Percentiles rank a stretch among this genome's conserved stretches.
phyloP scores from a whole-genome alignment of 2,329 filamentous ascomycete genomes.

The Cordyceps pruinosa region DNA sequence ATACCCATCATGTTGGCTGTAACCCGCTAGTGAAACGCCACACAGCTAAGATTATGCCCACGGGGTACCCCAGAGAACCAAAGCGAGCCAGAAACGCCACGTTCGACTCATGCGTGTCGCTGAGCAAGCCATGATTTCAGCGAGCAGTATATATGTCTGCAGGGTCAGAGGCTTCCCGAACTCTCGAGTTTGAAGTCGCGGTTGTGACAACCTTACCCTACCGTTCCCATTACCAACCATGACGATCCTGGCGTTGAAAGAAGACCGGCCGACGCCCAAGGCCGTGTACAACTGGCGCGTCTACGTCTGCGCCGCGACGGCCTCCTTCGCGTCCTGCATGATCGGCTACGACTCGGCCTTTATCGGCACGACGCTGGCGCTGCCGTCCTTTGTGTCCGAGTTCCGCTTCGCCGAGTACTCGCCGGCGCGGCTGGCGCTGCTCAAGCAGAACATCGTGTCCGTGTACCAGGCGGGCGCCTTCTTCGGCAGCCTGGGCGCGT shows the following conservation, averaged over 20 bases:
- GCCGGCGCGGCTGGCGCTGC: constrained; percentile 42
- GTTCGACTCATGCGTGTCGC: not conserved
- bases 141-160: not conserved
- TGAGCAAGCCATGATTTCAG: not conserved
- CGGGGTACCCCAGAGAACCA: not conserved
- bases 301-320: constrained; percentile 46
- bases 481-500: constrained; percentile 68
- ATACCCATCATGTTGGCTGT: not conserved
- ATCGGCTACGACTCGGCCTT: constrained; percentile 66
- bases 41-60: not conserved
- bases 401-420: constrained; percentile 54
- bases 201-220: not conserved
- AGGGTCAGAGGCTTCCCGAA: not conserved
- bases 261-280: constrained; percentile 50
- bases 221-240: constrained; percentile 22
- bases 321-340: constrained; percentile 50
- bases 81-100: not conserved
- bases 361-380: constrained; percentile 67
- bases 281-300: constrained; percentile 57
- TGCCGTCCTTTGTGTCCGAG: constrained; percentile 62
- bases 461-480: constrained; percentile 79
- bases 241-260: constrained; percentile 44
- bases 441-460: constrained; percentile 71
- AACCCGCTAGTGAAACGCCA: not conserved
- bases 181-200: not conserved